phyloP scores from a whole-genome alignment of 176 grass and related monocot species.

The Phyllostachys edulis region DNA sequence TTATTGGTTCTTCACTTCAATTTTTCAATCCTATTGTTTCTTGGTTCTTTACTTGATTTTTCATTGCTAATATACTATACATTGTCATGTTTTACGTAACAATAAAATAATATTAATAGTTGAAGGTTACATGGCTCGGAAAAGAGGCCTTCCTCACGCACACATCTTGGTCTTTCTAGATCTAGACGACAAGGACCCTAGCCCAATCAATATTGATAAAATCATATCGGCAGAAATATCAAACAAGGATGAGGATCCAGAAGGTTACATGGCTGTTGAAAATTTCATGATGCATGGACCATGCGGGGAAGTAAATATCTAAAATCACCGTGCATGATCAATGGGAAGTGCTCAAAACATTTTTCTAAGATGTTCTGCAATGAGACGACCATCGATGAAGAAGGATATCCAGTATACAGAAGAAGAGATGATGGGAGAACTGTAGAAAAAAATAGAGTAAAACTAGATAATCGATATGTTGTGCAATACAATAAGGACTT shows the following conservation, averaged over 20 bases:
- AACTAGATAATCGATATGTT: constrained; percentile 19
- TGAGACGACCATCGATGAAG: constrained; percentile 20
- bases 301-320: constrained; percentile 1
- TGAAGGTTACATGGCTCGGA: not conserved
- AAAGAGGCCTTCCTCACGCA: constrained; percentile 25
- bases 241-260: not conserved
- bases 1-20: too few relatives aligned
- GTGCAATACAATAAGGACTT: constrained; percentile 26
- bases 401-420: constrained; percentile 29
- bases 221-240: not conserved
- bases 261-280: not conserved
- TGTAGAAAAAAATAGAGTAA: constrained; percentile 20
- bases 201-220: too few relatives aligned
- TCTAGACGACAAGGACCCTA: not conserved
- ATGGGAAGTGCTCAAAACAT: constrained; percentile 28
- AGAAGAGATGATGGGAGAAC: not conserved
- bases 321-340: constrained; percentile 33
- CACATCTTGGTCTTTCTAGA: constrained; percentile 29
- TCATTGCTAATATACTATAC: too few relatives aligned
- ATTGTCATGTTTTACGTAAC: too few relatives aligned
- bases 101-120: too few relatives aligned
- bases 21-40: too few relatives aligned
- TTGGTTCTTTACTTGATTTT: too few relatives aligned
- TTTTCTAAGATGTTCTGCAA: not conserved
- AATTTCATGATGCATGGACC: constrained; percentile 43